These are phyloP conservation scores for Hirschfeldia incana DNA, from an alignment of 345 rosid genomes.

Conservation along the genomic window DNA sequence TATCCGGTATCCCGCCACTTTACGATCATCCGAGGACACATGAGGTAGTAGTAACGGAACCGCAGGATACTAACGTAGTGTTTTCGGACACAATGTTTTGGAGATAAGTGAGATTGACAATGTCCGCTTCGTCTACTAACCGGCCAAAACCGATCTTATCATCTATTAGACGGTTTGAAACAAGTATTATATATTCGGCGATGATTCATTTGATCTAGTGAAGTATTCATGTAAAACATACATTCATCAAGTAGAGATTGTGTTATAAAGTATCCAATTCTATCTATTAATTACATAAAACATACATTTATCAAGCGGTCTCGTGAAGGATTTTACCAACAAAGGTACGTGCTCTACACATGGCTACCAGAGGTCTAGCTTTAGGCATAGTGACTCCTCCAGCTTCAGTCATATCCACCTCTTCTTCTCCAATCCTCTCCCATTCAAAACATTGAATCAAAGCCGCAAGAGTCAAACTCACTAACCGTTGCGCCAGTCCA, in stretches of 20 bases:
- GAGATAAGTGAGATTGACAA: constrained; percentile 43
- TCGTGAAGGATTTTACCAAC: constrained; percentile 7
- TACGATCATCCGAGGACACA: constrained; percentile 43
- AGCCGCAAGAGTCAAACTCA: constrained; percentile 21
- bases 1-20: constrained; percentile 47
- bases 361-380: constrained; percentile 38
- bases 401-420: constrained; percentile 46
- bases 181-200: too few species aligned
- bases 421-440: constrained; percentile 27
- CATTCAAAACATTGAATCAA: constrained; percentile 37
- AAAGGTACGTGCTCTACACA: constrained; percentile 43
- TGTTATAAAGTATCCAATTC: too few species aligned
- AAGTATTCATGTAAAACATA: too few species aligned
- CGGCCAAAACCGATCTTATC: constrained; percentile 38
- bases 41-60: constrained; percentile 56
- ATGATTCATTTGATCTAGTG: too few species aligned
- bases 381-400: constrained; percentile 44
- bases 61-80: constrained; percentile 46
- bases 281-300: too few species aligned
- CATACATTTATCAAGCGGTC: background rate
- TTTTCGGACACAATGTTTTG: constrained; percentile 45
- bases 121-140: constrained; percentile 46
- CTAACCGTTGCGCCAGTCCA: constrained; percentile 39
- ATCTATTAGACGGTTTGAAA: constrained; percentile 18
- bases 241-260: too few species aligned